Evolutionary conservation across 2,329 filamentous ascomycete genomes (phyloP).

Genomic region (Penicillium sp.): DNA sequence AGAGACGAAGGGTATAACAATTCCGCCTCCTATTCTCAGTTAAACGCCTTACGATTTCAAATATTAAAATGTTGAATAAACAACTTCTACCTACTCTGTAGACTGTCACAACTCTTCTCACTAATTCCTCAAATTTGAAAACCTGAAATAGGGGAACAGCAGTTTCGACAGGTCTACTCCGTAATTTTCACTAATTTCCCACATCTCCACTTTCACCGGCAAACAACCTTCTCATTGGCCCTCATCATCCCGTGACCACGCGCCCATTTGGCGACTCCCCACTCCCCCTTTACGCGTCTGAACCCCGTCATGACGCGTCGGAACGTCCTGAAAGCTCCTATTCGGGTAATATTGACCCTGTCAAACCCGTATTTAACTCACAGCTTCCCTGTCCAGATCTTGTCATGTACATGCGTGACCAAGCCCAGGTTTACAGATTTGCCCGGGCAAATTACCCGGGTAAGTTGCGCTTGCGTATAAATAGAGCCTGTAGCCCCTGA

Average conservation of each 20-base stretch:
- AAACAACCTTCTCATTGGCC: constrained; percentile 22
- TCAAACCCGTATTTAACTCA: constrained; percentile 1
- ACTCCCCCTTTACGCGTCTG: constrained; percentile 37
- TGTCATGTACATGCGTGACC: constrained; percentile 8
- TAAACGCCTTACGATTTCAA: fast-evolving
- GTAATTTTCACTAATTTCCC: constrained; percentile 12
- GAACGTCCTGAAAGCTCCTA: neutral
- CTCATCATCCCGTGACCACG: constrained; percentile 35
- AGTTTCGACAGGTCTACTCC: neutral
- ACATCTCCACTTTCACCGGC: constrained; percentile 6
- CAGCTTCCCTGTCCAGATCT: constrained; percentile 1
- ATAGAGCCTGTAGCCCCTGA: neutral
- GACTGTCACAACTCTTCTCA: neutral
- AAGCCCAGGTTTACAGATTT: neutral
- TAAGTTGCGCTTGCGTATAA: neutral
- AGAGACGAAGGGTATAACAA: no score
- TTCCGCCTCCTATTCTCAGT: no score
- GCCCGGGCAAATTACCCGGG: neutral
- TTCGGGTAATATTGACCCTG: constrained; percentile 15
- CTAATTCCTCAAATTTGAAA: neutral
- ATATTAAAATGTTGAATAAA: no score
- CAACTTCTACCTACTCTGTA: neutral
- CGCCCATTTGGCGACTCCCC: constrained; percentile 37
- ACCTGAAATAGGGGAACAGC: neutral
- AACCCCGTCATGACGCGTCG: constrained; percentile 23